Base-by-base conservation (phyloP, 306 rosid species). In the Lathyrus oleraceus region DNA sequence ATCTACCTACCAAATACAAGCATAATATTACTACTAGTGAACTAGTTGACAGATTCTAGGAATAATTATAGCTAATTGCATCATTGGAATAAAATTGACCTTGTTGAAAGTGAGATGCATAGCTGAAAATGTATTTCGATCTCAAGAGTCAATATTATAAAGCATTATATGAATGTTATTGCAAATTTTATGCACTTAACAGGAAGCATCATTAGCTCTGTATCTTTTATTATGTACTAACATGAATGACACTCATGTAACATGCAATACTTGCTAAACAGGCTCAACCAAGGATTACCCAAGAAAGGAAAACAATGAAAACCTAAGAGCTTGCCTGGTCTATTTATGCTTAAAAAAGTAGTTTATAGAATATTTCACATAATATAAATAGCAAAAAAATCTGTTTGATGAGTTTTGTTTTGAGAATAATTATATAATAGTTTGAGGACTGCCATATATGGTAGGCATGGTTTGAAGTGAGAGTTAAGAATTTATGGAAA, bases 1-100 rank as follows among this genome's bases (percentile, higher is more conserved):
- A 43, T 70, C 38, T 53, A 36, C 54, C 69, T 61, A 47, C 39
- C 76, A 61, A 72, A 32, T 14, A 71, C 48, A 60, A 59, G 63
- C 69, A n/a, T 47, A 30, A 17, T 6, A 57, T 30, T 47, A 76
- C 70, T 36, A 15, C 63, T 60, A 16, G 38, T 38, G 13, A 9
- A 15, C 63, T 60, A 16, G 38, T 38, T 17, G 12, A 48, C 32
- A 48, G 6, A 38, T 35, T 21, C 17, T 36, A 69, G 36, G 39
- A 61, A 60, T 38, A 17, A 61, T 39, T 28, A 42, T 35, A 14
- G 7, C 38, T 10, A 28, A 60, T 60, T 60, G 17, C 38, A 47
- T 59, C 11, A 21, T 35, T 71, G 39, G 60, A 59, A 60, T 39
- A 44, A 45, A 45, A 45, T 21, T 59, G 36, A 17, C 49, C 25